Conservation (phyloP, 2,329 filamentous ascomycete species). For the Didymosphaeria variabile region DNA sequence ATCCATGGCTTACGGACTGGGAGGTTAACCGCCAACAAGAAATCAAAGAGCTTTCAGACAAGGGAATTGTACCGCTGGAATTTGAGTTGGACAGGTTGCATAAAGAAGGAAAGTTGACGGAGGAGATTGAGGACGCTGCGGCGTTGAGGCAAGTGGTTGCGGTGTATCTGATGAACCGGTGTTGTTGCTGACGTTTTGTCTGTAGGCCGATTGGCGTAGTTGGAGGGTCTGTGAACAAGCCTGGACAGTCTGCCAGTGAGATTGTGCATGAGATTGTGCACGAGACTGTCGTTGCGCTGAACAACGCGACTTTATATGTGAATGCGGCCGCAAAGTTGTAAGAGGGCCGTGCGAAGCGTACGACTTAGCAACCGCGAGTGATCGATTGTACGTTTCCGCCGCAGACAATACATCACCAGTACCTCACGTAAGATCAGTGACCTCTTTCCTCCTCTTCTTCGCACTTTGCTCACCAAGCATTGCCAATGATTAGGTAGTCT, state of each 20-base stretch:
- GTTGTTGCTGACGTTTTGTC: background rate
- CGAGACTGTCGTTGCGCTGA: background rate
- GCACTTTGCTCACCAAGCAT: too few species aligned
- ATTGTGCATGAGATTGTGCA: background rate
- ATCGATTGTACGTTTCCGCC: too few species aligned
- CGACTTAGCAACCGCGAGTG: too few species aligned
- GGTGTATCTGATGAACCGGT: background rate
- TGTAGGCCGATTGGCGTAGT: slow-evolving; percentile 7
- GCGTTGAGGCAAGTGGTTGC: slow-evolving; percentile 29
- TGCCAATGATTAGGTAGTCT: too few species aligned
- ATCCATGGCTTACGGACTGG: slow-evolving; percentile 38
- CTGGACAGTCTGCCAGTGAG: background rate
- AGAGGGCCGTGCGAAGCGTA: background rate
- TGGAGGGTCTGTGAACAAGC: background rate
- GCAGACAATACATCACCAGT: too few species aligned
- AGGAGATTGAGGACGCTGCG: slow-evolving; percentile 39
- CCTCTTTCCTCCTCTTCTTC: too few species aligned
- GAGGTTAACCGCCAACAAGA: slow-evolving; percentile 36
- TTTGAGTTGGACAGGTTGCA: slow-evolving; percentile 36
- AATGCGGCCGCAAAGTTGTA: background rate
- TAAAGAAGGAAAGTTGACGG: slow-evolving; percentile 33
- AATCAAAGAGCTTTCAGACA: slow-evolving; percentile 33
- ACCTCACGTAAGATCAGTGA: too few species aligned
- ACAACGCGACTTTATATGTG: background rate
- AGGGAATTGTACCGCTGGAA: slow-evolving; percentile 33